Conservation (phyloP, 441 rosid species). For the Populus hybrid region DNA sequence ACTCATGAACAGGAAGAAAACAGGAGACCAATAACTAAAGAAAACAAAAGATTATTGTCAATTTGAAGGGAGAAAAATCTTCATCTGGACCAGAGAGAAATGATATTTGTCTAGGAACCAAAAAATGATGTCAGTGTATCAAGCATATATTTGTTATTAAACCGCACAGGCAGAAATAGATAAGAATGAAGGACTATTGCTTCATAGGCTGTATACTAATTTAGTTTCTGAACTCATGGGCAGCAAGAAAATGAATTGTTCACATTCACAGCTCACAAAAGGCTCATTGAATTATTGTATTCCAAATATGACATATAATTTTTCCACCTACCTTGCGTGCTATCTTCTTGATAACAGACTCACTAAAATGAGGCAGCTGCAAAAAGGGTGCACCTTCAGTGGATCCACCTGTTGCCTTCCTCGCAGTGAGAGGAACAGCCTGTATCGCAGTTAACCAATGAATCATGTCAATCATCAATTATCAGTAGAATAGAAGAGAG, state of each 20-base stretch:
- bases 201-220: neutral
- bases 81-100: neutral
- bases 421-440: slow-evolving; percentile 98
- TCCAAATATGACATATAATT: neutral
- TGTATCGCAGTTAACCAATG: slow-evolving; percentile 29
- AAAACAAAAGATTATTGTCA: neutral
- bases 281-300: neutral
- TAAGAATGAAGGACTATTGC: neutral
- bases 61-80: neutral
- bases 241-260: neutral
- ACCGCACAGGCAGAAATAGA: neutral
- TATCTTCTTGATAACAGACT: slow-evolving; percentile 73
- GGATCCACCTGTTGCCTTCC: slow-evolving; percentile 84
- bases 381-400: slow-evolving; percentile 92
- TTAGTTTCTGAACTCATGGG: neutral
- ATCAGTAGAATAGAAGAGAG: neutral
- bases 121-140: neutral
- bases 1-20: slow-evolving; percentile 11
- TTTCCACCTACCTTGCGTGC: slow-evolving; percentile 70
- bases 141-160: neutral
- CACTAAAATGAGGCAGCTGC: slow-evolving; percentile 92
- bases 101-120: neutral
- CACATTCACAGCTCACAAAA: neutral
- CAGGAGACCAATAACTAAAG: neutral
- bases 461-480: neutral